Evolutionary conservation across 176 grass and related monocot genomes (phyloP).

Genomic region (Carex scoparia): DNA sequence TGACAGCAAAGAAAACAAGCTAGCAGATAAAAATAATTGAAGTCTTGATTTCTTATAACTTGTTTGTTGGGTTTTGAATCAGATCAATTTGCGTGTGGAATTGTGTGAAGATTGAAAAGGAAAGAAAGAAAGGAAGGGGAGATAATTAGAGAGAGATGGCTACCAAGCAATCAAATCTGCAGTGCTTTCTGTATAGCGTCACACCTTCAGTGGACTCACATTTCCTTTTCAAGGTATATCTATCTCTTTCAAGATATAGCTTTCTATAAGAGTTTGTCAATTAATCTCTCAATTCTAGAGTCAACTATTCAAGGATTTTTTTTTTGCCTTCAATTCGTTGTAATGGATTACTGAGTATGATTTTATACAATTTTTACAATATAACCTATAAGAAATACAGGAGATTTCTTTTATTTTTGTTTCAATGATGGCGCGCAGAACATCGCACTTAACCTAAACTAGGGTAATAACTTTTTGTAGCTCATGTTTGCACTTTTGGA

Average conservation of each 20-base stretch:
- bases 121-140: not conserved
- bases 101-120: not conserved
- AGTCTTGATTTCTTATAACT: not conserved
- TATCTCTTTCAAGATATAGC: not conserved
- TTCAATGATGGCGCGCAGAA: not conserved
- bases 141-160: not conserved
- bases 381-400: not conserved
- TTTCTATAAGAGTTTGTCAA: not conserved
- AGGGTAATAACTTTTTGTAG: not conserved
- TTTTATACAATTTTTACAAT: not conserved
- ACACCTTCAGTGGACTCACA: conserved; percentile 59
- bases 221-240: conserved; percentile 48
- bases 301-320: not conserved
- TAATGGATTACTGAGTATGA: not conserved
- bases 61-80: conserved; percentile 1
- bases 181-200: conserved; percentile 66
- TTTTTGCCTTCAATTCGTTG: not conserved
- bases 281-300: not conserved
- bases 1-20: not conserved
- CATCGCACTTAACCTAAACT: not conserved
- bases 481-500: not conserved
- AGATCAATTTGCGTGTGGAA: not conserved
- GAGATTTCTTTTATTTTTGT: not conserved
- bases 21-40: not conserved
- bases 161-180: conserved; percentile 50